Base-by-base conservation (phyloP, 2,329 filamentous ascomycete species). In the Calonectria pseudoturangicola region DNA sequence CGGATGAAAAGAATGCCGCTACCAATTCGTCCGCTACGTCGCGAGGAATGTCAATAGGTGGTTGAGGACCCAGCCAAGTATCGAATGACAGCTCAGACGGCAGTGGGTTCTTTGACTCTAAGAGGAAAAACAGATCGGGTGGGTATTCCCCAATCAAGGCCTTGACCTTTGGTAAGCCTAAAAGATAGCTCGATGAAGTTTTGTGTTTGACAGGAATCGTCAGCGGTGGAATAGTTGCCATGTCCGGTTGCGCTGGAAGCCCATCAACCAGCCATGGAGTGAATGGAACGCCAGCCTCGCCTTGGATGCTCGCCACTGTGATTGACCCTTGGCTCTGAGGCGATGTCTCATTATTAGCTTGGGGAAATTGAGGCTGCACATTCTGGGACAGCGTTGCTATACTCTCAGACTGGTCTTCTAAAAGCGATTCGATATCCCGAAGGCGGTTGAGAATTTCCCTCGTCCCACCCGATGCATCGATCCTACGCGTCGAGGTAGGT, bases 141-240 rank as follows among this genome's bases (percentile, higher is more conserved):
- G 79, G 81, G 39, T 82, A 80, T 45, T 82, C 81, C 10, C 81
- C 81, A 18, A 82, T 79, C 27, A 82, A 70, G 0, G 76, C 74
- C 54, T 80, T 80, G 72, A 80, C 79, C 0, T 77, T 74, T 3
- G 80, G 80, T 5, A 81, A 70, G 21, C 76, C 72, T 7, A 82
- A 68, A 1, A 82, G 74, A 62, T 80, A 82, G 62, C 72, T 82
- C 0, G 80, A 81, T 15, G 79, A 82, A 4, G 80, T 81, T 66
- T 80, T 80, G 67, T 82, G 80, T 28, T 76, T 76, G 43, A 80
- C 74, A 2, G 80, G 80, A 39, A 82, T 81, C 0, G 76, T 81
- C 21, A 82, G 71, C 1, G 80, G 79, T 1, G 79, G 78, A 3
- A 80, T 58, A 7, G 71, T 69, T 3, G 74, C 64, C 21, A 77